phyloP scores from a whole-genome alignment of 1,139 yeast species.

The Saccharomyces pastorianus region DNA sequence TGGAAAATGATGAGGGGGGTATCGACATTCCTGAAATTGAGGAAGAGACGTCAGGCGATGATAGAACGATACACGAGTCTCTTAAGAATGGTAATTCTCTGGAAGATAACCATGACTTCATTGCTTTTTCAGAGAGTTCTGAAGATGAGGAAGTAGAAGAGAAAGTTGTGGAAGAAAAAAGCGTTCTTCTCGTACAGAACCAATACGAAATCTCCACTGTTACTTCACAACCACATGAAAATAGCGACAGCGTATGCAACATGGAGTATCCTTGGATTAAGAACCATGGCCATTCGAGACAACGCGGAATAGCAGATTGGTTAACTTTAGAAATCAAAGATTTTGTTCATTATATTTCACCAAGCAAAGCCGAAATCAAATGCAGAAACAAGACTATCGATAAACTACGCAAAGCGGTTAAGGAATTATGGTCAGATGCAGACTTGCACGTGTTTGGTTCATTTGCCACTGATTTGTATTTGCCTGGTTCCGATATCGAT shows the following conservation, averaged over 20 bases:
- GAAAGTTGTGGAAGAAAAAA: slow-evolving; percentile 15
- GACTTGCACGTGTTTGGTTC: slow-evolving; percentile 89
- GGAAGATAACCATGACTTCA: slow-evolving; percentile 36
- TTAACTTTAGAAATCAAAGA: slow-evolving; percentile 80
- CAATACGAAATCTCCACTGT: background rate
- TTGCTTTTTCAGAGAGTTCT: slow-evolving; percentile 31
- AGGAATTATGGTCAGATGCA: slow-evolving; percentile 68
- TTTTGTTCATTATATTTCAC: slow-evolving; percentile 80
- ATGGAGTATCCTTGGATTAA: slow-evolving; percentile 71
- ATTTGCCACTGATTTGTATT: slow-evolving; percentile 84
- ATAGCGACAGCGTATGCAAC: slow-evolving; percentile 18
- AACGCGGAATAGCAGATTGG: slow-evolving; percentile 78
- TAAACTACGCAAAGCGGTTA: slow-evolving; percentile 50
- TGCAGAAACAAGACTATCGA: slow-evolving; percentile 61
- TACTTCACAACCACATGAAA: background rate
- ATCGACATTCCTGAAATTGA: slow-evolving; percentile 9
- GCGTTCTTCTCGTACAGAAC: background rate
- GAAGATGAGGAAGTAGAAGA: slow-evolving; percentile 21
- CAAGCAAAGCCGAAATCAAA: slow-evolving; percentile 66
- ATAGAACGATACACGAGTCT: background rate
- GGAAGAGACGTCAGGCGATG: slow-evolving; percentile 5
- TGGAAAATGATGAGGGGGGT: slow-evolving; percentile 10
- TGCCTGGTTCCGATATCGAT: slow-evolving; percentile 96
- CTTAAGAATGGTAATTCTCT: slow-evolving; percentile 31
- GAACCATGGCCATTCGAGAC: slow-evolving; percentile 65